Evolutionary conservation across 768 basidiomycete genomes (phyloP).

Genomic region (Gelatoporia subvermispora): DNA sequence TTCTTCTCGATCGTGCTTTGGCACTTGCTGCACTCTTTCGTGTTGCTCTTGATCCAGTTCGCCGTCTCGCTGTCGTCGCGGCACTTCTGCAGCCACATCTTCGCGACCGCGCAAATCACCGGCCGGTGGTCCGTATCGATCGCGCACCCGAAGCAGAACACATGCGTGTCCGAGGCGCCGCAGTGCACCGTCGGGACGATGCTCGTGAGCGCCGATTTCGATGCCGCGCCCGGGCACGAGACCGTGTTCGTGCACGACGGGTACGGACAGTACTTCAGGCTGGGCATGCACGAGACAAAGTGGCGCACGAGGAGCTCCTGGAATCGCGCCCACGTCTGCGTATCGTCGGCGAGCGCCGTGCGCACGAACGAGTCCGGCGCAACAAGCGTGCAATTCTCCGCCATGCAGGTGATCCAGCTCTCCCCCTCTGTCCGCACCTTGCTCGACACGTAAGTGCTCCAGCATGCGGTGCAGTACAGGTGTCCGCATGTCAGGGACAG

Average conservation of each 20-base stretch:
- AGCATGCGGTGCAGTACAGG: conserved; percentile 78
- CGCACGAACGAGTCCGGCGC: conserved; percentile 61
- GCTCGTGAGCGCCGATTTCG: conserved; percentile 65
- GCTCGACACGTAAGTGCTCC: conserved; percentile 71
- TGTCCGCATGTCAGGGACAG: conserved; percentile 80
- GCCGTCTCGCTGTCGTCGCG: conserved; percentile 97
- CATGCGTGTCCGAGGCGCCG: conserved; percentile 60
- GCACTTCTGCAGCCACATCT: conserved; percentile 96
- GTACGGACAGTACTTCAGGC: conserved; percentile 92
- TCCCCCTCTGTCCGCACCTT: conserved; percentile 86
- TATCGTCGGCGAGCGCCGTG: conserved; percentile 50
- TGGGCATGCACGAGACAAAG: conserved; percentile 80
- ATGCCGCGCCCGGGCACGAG: conserved; percentile 77
- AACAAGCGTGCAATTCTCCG: conserved; percentile 64
- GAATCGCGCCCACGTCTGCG: conserved; percentile 61
- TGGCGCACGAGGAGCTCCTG: conserved; percentile 84
- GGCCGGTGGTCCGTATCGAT: conserved; percentile 90
- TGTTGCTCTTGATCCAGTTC: conserved; percentile 99
- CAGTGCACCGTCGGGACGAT: conserved; percentile 90
- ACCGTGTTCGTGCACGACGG: conserved; percentile 94
- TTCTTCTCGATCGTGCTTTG: conserved; percentile 99
- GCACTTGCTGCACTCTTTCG: conserved; percentile 95
- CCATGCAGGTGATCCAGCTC: conserved; percentile 72
- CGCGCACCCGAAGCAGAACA: conserved; percentile 93
- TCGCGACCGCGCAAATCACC: conserved; percentile 82